phyloP scores from a whole-genome alignment of 192 early-diverging fungal species.

The Rhizoclosmatium globosum region DNA sequence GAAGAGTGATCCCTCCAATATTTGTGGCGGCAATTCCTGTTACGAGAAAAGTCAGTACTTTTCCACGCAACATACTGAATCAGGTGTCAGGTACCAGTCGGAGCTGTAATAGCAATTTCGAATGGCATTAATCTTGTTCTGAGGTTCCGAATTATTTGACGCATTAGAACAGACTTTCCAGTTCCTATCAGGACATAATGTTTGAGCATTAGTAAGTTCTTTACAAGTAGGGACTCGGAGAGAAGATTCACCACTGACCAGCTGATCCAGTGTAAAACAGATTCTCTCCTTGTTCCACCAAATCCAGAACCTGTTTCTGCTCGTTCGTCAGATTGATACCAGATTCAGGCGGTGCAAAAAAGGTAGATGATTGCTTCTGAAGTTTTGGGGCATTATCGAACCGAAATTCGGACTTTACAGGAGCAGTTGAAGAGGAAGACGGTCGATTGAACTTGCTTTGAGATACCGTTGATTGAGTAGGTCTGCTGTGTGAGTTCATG shows the following conservation, averaged over 20 bases:
- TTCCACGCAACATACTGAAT: background rate
- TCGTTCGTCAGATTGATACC: constrained; percentile 36
- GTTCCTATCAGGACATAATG: constrained; percentile 40
- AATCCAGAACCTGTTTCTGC: constrained; percentile 41
- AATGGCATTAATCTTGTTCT: constrained; percentile 34
- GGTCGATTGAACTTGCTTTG: background rate
- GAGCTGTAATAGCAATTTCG: constrained; percentile 60
- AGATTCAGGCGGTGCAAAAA: background rate
- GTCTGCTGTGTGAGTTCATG: background rate
- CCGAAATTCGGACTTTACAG: background rate
- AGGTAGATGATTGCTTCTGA: too few relatives aligned
- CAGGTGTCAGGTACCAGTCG: background rate
- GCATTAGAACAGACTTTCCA: constrained; percentile 49
- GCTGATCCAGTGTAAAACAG: constrained; percentile 69
- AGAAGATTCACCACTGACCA: constrained; percentile 30
- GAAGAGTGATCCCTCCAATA: constrained; percentile 66
- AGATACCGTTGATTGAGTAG: background rate
- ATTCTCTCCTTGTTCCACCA: constrained; percentile 47
- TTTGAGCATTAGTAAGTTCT: background rate
- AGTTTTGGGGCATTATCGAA: too few relatives aligned
- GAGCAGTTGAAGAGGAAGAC: background rate
- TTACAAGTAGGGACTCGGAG: constrained; percentile 14
- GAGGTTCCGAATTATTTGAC: constrained; percentile 47
- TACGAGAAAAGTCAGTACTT: constrained; percentile 28
- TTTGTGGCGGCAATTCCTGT: constrained; percentile 66